Conservation (phyloP, 768 basidiomycete genomes). For the Candolleomyces aberdarensis region DNA sequence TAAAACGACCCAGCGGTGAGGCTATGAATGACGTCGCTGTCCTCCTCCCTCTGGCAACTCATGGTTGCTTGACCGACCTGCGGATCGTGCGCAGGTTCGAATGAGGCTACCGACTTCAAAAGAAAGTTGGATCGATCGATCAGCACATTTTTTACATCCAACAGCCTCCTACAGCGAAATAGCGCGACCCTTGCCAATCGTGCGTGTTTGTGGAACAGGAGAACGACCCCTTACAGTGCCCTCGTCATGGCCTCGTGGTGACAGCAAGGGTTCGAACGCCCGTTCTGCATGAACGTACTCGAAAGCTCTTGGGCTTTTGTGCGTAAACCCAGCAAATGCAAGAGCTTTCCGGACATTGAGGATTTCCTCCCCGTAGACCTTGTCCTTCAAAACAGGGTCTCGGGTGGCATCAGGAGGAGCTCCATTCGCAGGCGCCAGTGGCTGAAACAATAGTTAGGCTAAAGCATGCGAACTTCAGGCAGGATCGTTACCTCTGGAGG, state of each 20-base stretch:
- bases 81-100: background rate
- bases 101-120: slow-evolving; percentile 8
- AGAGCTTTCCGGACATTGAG: slow-evolving; percentile 88
- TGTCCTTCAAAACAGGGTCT: slow-evolving; percentile 86
- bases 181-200: slow-evolving; percentile 70
- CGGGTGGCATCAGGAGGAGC: slow-evolving; percentile 79
- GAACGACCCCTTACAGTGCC: slow-evolving; percentile 62
- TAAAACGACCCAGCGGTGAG: background rate
- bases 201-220: slow-evolving; percentile 57
- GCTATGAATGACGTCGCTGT: background rate
- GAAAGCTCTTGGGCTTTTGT: slow-evolving; percentile 81
- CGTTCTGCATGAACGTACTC: slow-evolving; percentile 74
- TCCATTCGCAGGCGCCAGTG: slow-evolving; percentile 86
- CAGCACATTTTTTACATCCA: background rate
- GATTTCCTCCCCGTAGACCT: slow-evolving; percentile 81
- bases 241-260: slow-evolving; percentile 40
- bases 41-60: background rate
- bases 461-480: slow-evolving; percentile 19
- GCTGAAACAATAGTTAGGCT: slow-evolving; percentile 48
- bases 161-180: slow-evolving; percentile 67
- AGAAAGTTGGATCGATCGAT: slow-evolving; percentile 20
- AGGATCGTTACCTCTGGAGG: slow-evolving; percentile 71
- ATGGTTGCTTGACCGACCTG: background rate
- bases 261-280: slow-evolving; percentile 59
- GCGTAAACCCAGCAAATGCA: slow-evolving; percentile 89